A percentile compares a stretch with the other conserved stretches of the same genome.
These are phyloP conservation scores for Monilinia aucupariae DNA, from an alignment of 2,329 filamentous ascomycete genomes.

Conservation along the genomic window DNA sequence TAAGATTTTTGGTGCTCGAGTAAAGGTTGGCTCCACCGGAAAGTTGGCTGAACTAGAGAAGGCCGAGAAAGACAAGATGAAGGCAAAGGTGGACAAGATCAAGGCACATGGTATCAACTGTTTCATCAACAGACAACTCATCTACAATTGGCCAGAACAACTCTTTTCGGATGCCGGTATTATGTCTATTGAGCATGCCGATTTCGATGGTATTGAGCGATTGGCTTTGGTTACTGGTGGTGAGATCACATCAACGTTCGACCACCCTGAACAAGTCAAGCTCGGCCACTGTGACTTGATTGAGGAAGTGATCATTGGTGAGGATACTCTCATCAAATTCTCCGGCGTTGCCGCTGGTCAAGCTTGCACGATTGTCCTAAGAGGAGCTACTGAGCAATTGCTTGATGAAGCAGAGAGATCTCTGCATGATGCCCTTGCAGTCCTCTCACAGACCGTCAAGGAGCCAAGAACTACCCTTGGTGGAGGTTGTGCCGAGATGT, in stretches of 20 bases:
- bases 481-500: slow-evolving; percentile 95
- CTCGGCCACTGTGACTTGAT: slow-evolving; percentile 92
- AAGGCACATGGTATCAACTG: slow-evolving; percentile 99
- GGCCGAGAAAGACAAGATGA: slow-evolving; percentile 99
- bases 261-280: slow-evolving; percentile 95
- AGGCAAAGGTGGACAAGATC: slow-evolving; percentile 97
- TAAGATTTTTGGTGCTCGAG: slow-evolving; percentile 96
- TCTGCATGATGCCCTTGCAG: slow-evolving; percentile 90
- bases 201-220: slow-evolving; percentile 96
- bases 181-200: slow-evolving; percentile 96
- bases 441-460: slow-evolving; percentile 92
- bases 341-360: slow-evolving; percentile 90
- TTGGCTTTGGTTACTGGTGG: slow-evolving; percentile 92
- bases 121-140: slow-evolving; percentile 98
- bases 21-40: slow-evolving; percentile 93
- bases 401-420: slow-evolving; percentile 95
- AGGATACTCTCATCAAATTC: slow-evolving; percentile 96
- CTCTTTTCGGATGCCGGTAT: slow-evolving; percentile 97
- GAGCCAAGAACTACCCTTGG: slow-evolving; percentile 92
- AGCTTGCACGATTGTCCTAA: slow-evolving; percentile 93
- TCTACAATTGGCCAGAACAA: slow-evolving; percentile 99
- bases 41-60: slow-evolving; percentile 98
- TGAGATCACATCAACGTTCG: slow-evolving; percentile 96
- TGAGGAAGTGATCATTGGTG: slow-evolving; percentile 96
- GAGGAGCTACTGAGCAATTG: slow-evolving; percentile 93